These are phyloP conservation scores for Aspergillus proliferans DNA, from an alignment of 2,329 filamentous ascomycete species.

Conservation along the genomic window DNA sequence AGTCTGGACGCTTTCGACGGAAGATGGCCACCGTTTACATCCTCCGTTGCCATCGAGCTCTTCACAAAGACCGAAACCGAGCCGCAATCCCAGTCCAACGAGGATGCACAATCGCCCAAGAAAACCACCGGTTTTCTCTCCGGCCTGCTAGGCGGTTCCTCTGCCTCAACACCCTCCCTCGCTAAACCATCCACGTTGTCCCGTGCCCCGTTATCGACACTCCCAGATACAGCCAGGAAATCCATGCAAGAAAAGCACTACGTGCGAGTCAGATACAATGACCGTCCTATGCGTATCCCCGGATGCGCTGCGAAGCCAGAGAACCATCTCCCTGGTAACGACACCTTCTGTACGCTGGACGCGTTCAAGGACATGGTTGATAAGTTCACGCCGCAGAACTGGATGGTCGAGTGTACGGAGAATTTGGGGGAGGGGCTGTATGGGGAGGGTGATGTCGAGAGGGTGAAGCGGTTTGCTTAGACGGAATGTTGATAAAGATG, in stretches of 20 bases:
- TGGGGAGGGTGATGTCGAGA: slow-evolving; percentile 36
- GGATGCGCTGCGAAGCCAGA: slow-evolving; percentile 65
- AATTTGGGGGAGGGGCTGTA: slow-evolving; percentile 53
- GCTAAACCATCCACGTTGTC: slow-evolving; percentile 23
- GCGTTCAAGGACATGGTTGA: slow-evolving; percentile 92
- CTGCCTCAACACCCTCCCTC: slow-evolving; percentile 10
- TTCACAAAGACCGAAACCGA: slow-evolving; percentile 53
- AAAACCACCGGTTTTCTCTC: slow-evolving; percentile 25
- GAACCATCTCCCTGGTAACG: slow-evolving; percentile 80
- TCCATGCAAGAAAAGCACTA: slow-evolving; percentile 59
- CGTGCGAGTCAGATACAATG: slow-evolving; percentile 88
- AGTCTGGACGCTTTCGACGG: slow-evolving; percentile 72
- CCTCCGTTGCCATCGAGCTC: slow-evolving; percentile 83
- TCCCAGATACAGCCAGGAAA: slow-evolving; percentile 22
- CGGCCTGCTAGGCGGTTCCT: slow-evolving; percentile 19
- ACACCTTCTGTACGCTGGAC: slow-evolving; percentile 82
- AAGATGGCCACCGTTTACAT: slow-evolving; percentile 89
- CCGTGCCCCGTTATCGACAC: slow-evolving; percentile 26
- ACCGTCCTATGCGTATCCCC: slow-evolving; percentile 71
- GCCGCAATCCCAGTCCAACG: slow-evolving; percentile 16
- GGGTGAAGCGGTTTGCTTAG: slow-evolving; percentile 9
- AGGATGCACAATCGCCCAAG: slow-evolving; percentile 22
- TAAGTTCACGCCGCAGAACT: slow-evolving; percentile 76
- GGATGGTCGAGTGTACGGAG: slow-evolving; percentile 58
- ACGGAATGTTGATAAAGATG: neutral